Evolutionary conservation across 805 yeast genomes (phyloP), one percentile per base, ranked within the genome.

Genomic region (Metschnikowia shivogae): DNA sequence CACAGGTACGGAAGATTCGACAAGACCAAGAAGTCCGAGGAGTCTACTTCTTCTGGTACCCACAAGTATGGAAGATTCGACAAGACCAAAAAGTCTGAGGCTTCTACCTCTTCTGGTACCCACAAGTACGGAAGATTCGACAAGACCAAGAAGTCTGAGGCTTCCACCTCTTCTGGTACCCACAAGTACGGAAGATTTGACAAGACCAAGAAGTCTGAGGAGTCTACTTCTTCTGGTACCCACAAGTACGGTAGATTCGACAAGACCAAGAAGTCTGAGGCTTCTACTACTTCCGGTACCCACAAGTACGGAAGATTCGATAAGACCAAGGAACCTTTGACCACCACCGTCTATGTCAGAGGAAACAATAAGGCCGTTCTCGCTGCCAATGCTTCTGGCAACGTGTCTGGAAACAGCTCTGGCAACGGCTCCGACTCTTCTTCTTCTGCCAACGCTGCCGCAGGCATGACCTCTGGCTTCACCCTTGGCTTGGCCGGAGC

Each of bases 401-500:
- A 43, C 36, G 50, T 45, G 34, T 46, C 59, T 43, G 48, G 46
- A 43, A 48, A 53, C 46, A 28, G 45, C 13, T 52, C 53, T 50
- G 48, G 56, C 42, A 58, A 60, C 51, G 48, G 52, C 36, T 28
- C 52, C 17, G 39, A 48, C 36, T 57, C 65, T 28, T 53, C 63
- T 43, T 60, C 57, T 37, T 49, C 54, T 34, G 49, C 48, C 49
- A 63, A 56, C 40, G 62, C 58, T 40, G 63, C 57, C 34, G 52
- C 48, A 13, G 34, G 35, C 22, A 10, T 42, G 35, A 42, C 41
- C 42, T 48, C 56, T 40, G 59, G 57, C n/a, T 36, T 58, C 46
- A 47, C 60, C 39, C 42, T 59, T 34, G 70, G 71, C 39, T 59
- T 58, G 50, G 69, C 66, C 49, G 72, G 76, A 49, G 81, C 73